Evolutionary conservation across 176 grass and related monocot species (phyloP).

Genomic region (Tuctoria greenei): DNA sequence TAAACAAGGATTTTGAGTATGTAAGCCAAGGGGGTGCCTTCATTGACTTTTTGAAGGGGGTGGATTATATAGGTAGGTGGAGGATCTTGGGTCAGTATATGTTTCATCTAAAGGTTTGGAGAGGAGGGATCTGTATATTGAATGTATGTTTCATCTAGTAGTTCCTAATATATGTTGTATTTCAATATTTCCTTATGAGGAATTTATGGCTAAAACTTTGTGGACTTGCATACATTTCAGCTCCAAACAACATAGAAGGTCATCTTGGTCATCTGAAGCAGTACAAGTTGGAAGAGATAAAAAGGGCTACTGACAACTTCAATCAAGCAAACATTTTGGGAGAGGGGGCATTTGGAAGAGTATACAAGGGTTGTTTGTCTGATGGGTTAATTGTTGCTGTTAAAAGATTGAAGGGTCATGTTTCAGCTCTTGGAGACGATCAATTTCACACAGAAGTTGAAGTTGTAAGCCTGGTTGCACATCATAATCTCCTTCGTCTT

Average conservation of each 20-base stretch:
- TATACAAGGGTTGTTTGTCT: constrained; percentile 63
- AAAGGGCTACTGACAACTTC: constrained; percentile 71
- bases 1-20: not conserved
- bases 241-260: constrained; percentile 22
- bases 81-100: too few species aligned
- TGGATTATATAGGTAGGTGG: too few species aligned
- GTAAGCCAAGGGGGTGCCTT: not conserved
- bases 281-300: constrained; percentile 65
- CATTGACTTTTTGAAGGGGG: not conserved
- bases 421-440: constrained; percentile 41
- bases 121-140: not conserved
- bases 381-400: constrained; percentile 59
- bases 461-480: constrained; percentile 79
- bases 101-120: not conserved
- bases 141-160: not conserved
- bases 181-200: not conserved
- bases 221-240: constrained; percentile 39
- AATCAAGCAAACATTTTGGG: constrained; percentile 71
- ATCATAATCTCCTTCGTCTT: constrained; percentile 76
- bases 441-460: constrained; percentile 89
- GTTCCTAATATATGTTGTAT: not conserved
- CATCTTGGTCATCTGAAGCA: constrained; percentile 66
- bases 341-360: constrained; percentile 78
- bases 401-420: constrained; percentile 59
- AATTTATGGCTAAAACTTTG: constrained; percentile 13